These are phyloP conservation scores for Penicillium goetzii DNA, from an alignment of 495 filamentous ascomycete species.

Conservation along the genomic window DNA sequence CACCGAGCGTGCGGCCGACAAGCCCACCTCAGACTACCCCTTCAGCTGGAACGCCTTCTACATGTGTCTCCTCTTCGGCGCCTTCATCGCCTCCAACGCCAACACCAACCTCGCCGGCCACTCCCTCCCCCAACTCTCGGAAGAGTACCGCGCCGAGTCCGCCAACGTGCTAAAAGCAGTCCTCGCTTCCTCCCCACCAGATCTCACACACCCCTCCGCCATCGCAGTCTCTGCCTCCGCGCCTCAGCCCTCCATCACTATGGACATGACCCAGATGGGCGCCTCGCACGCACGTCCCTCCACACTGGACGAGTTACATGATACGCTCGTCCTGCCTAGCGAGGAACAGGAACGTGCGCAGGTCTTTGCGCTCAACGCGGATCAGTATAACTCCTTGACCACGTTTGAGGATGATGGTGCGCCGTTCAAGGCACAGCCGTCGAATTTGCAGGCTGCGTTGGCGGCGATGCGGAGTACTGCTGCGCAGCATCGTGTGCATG, in stretches of 20 bases:
- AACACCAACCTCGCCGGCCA: constrained; percentile 56
- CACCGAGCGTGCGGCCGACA: constrained; percentile 43
- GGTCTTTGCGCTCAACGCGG: constrained; percentile 79
- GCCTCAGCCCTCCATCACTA: constrained; percentile 49
- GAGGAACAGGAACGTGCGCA: constrained; percentile 89
- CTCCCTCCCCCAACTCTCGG: constrained; percentile 80
- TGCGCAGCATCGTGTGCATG: constrained; percentile 35
- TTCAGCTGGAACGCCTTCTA: constrained; percentile 63
- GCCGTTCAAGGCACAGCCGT: constrained; percentile 49
- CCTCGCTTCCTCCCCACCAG: constrained; percentile 63
- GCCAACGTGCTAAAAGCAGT: constrained; percentile 88
- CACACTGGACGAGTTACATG: constrained; percentile 74
- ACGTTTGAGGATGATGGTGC: constrained; percentile 52
- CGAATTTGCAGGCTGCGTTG: constrained; percentile 80
- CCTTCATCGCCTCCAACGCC: constrained; percentile 90
- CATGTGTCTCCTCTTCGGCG: constrained; percentile 93
- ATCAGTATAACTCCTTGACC: constrained; percentile 88
- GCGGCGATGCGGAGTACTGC: constrained; percentile 78
- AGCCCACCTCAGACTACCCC: constrained; percentile 46
- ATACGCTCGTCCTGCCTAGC: constrained; percentile 72
- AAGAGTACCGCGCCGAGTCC: constrained; percentile 91
- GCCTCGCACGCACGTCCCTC: constrained; percentile 59
- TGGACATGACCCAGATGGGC: constrained; percentile 56
- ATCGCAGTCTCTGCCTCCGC: constrained; percentile 45
- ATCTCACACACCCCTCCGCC: constrained; percentile 36